phyloP scores from a whole-genome alignment of 331 rosid species.

The Malus hybrid region DNA sequence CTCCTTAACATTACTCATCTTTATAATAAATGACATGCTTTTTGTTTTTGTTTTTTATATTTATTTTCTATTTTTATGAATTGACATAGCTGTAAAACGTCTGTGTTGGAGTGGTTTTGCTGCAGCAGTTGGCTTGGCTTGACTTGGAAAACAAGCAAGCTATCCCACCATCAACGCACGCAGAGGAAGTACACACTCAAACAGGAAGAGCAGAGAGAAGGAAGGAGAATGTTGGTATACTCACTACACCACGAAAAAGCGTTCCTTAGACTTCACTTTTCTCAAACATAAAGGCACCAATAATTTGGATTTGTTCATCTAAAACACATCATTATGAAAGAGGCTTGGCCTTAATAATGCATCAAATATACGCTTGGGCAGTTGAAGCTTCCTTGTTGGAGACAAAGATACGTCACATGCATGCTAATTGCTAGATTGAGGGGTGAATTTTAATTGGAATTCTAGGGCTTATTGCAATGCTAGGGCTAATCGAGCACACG shows the following conservation, averaged over 20 bases:
- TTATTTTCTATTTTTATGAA: slow-evolving; percentile 9
- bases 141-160: slow-evolving; percentile 55
- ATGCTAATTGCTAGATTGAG: background rate
- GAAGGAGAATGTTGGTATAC: slow-evolving; percentile 23
- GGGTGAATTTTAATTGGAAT: background rate
- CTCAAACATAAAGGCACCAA: slow-evolving; percentile 44
- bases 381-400: slow-evolving; percentile 21
- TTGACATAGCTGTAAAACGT: slow-evolving; percentile 15
- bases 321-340: slow-evolving; percentile 14
- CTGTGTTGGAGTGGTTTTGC: slow-evolving; percentile 2
- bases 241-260: slow-evolving; percentile 5
- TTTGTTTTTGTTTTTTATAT: background rate
- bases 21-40: background rate
- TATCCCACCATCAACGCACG: slow-evolving; percentile 27
- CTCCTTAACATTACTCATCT: too few relatives aligned
- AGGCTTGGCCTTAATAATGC: slow-evolving; percentile 17
- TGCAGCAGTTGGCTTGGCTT: slow-evolving; percentile 47
- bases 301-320: slow-evolving; percentile 13
- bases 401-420: slow-evolving; percentile 16
- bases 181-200: slow-evolving; percentile 18
- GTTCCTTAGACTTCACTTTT: slow-evolving; percentile 65
- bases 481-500: too few relatives aligned
- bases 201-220: background rate
- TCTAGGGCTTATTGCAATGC: too few relatives aligned
- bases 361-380: slow-evolving; percentile 16